These are phyloP conservation scores for Pyronema domesticum DNA, from an alignment of 495 filamentous ascomycete species.

Conservation along the genomic window DNA sequence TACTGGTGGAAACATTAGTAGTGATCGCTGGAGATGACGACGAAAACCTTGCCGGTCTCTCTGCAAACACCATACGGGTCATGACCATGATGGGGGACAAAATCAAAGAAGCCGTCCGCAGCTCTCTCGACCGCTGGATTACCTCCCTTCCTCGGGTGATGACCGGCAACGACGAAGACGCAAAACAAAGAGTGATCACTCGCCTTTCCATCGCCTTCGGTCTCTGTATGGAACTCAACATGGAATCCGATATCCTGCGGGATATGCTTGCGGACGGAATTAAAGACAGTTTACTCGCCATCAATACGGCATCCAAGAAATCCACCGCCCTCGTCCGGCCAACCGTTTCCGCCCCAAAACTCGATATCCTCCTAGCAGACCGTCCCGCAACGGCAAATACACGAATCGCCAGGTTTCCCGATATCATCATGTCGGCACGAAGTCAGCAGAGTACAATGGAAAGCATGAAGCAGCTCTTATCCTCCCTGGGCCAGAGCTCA, in stretches of 20 bases:
- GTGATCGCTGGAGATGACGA: slow-evolving; percentile 42
- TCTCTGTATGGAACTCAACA: slow-evolving; percentile 44
- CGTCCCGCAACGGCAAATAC: not conserved
- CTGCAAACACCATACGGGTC: slow-evolving; percentile 36
- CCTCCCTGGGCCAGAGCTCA: slow-evolving; percentile 27
- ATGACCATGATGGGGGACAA: slow-evolving; percentile 44
- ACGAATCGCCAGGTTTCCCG: slow-evolving; percentile 31
- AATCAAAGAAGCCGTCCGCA: slow-evolving; percentile 50
- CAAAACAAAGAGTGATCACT: slow-evolving; percentile 51
- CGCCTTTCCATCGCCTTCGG: slow-evolving; percentile 56
- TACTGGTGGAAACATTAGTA: slow-evolving; percentile 68
- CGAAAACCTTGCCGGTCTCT: slow-evolving; percentile 21
- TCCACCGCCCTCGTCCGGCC: not conserved
- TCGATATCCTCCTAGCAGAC: not conserved
- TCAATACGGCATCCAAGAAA: slow-evolving; percentile 3
- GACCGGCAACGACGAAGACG: slow-evolving; percentile 63
- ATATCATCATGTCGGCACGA: slow-evolving; percentile 44
- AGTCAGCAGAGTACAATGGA: slow-evolving; percentile 44
- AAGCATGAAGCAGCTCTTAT: slow-evolving; percentile 33
- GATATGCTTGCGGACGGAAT: slow-evolving; percentile 46
- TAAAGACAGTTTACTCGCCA: slow-evolving; percentile 36
- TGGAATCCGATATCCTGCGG: slow-evolving; percentile 54
- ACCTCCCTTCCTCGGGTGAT: slow-evolving; percentile 62
- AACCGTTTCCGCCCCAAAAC: not conserved
- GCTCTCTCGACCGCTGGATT: slow-evolving; percentile 62